These are phyloP conservation scores for Aristolochia californica DNA, from an alignment of 164 flowering plant species.

Conservation along the genomic window DNA sequence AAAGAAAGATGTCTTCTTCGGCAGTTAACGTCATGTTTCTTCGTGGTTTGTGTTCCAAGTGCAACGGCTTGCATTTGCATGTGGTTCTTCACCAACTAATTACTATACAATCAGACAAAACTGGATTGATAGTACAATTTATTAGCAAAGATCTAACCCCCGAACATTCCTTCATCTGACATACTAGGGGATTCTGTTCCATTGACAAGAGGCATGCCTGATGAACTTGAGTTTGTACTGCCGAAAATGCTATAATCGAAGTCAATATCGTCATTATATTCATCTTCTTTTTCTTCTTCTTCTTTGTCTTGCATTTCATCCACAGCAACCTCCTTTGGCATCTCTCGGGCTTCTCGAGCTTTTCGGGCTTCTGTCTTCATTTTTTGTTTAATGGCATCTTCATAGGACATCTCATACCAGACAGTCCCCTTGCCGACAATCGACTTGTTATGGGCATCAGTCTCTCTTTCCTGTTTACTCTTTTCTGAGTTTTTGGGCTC, in stretches of 20 bases:
- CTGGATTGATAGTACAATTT: too few relatives aligned
- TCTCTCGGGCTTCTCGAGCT: slow-evolving; percentile 15
- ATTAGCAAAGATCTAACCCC: slow-evolving; percentile 22
- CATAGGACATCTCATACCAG: slow-evolving; percentile 83
- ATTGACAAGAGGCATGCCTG: slow-evolving; percentile 53
- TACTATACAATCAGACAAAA: too few relatives aligned
- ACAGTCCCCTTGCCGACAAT: slow-evolving; percentile 74
- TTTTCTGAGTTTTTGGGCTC: slow-evolving; percentile 89
- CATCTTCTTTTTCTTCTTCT: too few relatives aligned
- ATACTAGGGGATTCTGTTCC: slow-evolving; percentile 62
- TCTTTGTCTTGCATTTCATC: slow-evolving; percentile 15
- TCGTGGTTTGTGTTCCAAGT: too few relatives aligned
- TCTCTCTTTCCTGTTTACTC: slow-evolving; percentile 60
- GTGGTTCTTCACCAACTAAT: too few relatives aligned
- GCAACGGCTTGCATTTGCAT: too few relatives aligned
- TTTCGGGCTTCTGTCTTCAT: slow-evolving; percentile 41
- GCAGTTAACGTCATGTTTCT: too few relatives aligned
- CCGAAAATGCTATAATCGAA: slow-evolving; percentile 50
- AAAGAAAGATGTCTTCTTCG: too few relatives aligned
- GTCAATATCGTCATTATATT: slow-evolving; percentile 42
- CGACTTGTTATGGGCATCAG: slow-evolving; percentile 64
- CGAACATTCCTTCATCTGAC: slow-evolving; percentile 62
- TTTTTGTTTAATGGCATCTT: slow-evolving; percentile 60
- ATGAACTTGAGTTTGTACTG: slow-evolving; percentile 13
- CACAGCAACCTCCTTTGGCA: slow-evolving; percentile 9